phyloP scores from a whole-genome alignment of 495 filamentous ascomycete genomes.

The Daldinia decipiens region DNA sequence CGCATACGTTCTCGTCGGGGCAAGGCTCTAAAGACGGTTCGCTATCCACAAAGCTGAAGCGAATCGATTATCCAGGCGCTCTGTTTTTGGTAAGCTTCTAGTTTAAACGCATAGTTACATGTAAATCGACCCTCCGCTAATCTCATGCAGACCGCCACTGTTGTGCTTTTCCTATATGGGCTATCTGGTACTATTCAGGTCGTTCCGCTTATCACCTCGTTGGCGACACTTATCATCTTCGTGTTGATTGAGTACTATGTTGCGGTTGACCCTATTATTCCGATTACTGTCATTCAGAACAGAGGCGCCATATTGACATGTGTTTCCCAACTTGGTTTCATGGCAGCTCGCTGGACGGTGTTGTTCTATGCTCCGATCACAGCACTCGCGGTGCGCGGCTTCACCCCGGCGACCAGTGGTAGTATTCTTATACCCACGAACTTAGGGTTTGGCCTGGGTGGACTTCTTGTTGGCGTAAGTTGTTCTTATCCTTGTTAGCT shows the following conservation, averaged over 20 bases:
- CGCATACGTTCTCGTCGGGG: conserved; percentile 51
- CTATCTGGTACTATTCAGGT: conserved; percentile 67
- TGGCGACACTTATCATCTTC: conserved; percentile 65
- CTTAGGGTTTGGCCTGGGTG: conserved; percentile 75
- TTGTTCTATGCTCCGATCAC: conserved; percentile 82
- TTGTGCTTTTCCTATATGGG: conserved; percentile 72
- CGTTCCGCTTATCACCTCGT: conserved; percentile 66
- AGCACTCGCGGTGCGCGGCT: conserved; percentile 73
- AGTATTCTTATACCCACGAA: conserved; percentile 81
- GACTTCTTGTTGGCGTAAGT: conserved; percentile 68
- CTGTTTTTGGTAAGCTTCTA: conserved; percentile 63
- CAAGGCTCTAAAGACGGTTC: conserved; percentile 34
- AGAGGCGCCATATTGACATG: conserved; percentile 74
- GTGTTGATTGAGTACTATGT: conserved; percentile 67
- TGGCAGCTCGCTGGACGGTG: conserved; percentile 80
- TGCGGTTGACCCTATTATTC: conserved; percentile 74
- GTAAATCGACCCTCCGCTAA: conserved; percentile 14
- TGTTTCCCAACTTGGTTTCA: conserved; percentile 72
- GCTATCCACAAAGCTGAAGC: conserved; percentile 61
- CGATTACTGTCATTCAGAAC: conserved; percentile 68
- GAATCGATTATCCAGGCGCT: conserved; percentile 76
- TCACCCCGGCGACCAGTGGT: conserved; percentile 72
- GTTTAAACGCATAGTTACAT: background rate
- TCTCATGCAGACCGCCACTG: conserved; percentile 56
- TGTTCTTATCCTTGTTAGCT: background rate